phyloP scores from a whole-genome alignment of 1,284 basidiomycete genomes.

The Boletus calvinii region DNA sequence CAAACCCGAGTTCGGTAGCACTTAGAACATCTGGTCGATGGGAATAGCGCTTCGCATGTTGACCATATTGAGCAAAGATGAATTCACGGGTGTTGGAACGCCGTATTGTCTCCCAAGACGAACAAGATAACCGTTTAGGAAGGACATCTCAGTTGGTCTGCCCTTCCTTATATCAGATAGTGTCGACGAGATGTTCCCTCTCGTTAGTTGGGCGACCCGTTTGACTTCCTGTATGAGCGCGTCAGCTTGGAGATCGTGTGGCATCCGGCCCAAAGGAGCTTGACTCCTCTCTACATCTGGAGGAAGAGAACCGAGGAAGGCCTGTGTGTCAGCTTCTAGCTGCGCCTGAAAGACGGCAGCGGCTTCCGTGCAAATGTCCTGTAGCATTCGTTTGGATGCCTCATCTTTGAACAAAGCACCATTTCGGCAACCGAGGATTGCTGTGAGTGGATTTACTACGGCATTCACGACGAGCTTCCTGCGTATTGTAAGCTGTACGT shows the following conservation, averaged over 20 bases:
- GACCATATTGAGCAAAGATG: conserved; percentile 62
- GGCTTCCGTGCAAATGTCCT: conserved; percentile 59
- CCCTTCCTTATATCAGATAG: conserved; percentile 64
- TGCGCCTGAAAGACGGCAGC: conserved; percentile 55
- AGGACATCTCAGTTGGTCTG: conserved; percentile 73
- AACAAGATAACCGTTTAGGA: conserved; percentile 84
- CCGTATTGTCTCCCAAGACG: conserved; percentile 61
- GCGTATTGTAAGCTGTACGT: conserved; percentile 72
- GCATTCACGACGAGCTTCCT: conserved; percentile 86
- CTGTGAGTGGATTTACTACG: conserved; percentile 87
- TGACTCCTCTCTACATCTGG: conserved; percentile 30
- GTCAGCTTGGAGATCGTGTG: conserved; percentile 40
- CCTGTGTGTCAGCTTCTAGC: conserved; percentile 44
- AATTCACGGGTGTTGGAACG: conserved; percentile 64
- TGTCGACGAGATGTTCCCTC: conserved; percentile 77
- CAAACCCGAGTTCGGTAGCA: conserved; percentile 6
- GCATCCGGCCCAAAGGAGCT: conserved; percentile 40
- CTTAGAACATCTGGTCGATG: conserved; percentile 42
- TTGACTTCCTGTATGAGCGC: conserved; percentile 52
- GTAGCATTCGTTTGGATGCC: conserved; percentile 45
- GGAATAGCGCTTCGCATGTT: conserved; percentile 46
- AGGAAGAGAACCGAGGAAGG: conserved; percentile 36
- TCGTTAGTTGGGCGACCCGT: conserved; percentile 56
- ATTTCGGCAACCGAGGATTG: conserved; percentile 79
- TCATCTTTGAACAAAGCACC: conserved; percentile 61